A percentile compares a stretch with the other conserved stretches of the same genome.
phyloP scores from a whole-genome alignment of 1,139 yeast species.

The Kazachstania sp. region DNA sequence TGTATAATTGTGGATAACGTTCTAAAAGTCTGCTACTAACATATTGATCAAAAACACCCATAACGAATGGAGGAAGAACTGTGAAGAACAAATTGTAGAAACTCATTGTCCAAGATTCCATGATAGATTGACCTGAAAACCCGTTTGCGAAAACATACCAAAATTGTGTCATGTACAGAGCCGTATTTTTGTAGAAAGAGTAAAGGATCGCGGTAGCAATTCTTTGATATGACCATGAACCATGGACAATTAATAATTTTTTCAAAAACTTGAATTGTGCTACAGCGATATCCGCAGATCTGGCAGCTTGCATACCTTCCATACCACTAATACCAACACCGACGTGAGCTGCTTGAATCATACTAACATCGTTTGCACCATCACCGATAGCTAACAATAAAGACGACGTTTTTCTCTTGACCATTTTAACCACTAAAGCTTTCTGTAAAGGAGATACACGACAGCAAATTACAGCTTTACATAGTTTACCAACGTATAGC shows the following conservation, averaged over 20 bases:
- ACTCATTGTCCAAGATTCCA: conserved; percentile 97
- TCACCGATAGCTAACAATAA: conserved; percentile 90
- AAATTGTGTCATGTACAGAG: conserved; percentile 94
- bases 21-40: conserved; percentile 83
- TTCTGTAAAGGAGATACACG: conserved; percentile 97
- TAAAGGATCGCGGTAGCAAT: conserved; percentile 85
- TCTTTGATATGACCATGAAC: conserved; percentile 96
- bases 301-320: conserved; percentile 99
- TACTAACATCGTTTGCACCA: conserved; percentile 97
- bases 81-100: conserved; percentile 94
- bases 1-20: conserved; percentile 87
- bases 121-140: conserved; percentile 90
- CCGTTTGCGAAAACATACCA: conserved; percentile 94
- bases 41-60: conserved; percentile 96
- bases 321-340: conserved; percentile 98
- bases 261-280: conserved; percentile 88
- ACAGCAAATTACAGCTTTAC: conserved; percentile 95
- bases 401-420: conserved; percentile 69
- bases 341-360: conserved; percentile 98
- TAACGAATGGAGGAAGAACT: conserved; percentile 88
- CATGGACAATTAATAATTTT: conserved; percentile 83
- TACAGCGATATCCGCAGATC: conserved; percentile 94
- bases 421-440: conserved; percentile 90
- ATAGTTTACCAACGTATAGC: conserved; percentile 70
- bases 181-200: conserved; percentile 91